Base-by-base conservation (phyloP, 805 yeast genomes). In the Yamadazyma sp. region DNA sequence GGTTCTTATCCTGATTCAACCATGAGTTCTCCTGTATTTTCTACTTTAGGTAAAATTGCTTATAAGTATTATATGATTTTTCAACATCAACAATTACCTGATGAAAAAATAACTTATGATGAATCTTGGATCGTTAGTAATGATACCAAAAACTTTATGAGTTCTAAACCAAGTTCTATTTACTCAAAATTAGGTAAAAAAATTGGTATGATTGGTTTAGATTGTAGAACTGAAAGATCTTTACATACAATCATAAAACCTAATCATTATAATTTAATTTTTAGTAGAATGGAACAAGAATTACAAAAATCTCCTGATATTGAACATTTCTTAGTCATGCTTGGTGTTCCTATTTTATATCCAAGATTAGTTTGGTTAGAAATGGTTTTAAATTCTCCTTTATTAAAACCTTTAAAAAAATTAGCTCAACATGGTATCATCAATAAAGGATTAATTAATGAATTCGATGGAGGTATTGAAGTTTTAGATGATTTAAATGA, bases 351-450 rank as follows among this genome's bases (percentile, higher is more conserved):
- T 3, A 86, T 93, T 37, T 85, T 93, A 26, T 91, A 91, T 54
- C 98, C 98, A 3, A 73, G 98, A 45, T 68, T 93, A 53, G 96
- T 89, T 2, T 86, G 95, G 91, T 68, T 87, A 22, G 98, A 93
- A 61, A 70, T 74, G 54, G 45, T 91, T 17, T 73, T 91, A 53
- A 73, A 80, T 5, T 79, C 88, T 17, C 32, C 65, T 56, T 23
- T 45, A 2, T 62, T 91, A 36, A 67, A 64, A 6, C 96, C 96
- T 2, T 36, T 86, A 4, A 78, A 80, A 51, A 70, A 56, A 23
- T 45, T 70, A 44, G 76, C 91, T 2, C 68, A 74, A 36, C 73
- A 71, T 38, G 87, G 88, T 2, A 59, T 84, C 26, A 55, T 80
- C 23, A 74, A 79, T 31, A 70, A 73, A 40, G 94, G 95, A 0